Percentiles rank a stretch among this genome's conserved stretches.
These are phyloP conservation scores for Penicillium paneum DNA, from an alignment of 2,329 filamentous ascomycete species.

Conservation along the genomic window DNA sequence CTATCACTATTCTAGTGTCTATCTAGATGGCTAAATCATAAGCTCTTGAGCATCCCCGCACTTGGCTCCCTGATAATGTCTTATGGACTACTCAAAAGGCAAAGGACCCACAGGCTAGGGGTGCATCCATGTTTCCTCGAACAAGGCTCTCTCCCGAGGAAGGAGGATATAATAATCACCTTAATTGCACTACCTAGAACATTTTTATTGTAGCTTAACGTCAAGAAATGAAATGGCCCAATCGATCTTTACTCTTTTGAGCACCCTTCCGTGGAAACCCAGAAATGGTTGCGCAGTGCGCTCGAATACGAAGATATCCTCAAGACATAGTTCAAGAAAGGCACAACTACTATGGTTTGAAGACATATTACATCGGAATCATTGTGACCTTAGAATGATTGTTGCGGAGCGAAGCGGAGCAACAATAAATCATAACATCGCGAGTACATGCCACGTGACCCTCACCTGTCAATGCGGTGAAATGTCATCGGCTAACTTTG, in stretches of 20 bases:
- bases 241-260: not conserved
- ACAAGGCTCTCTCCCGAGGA: not conserved
- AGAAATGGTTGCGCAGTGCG: not conserved
- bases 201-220: not conserved
- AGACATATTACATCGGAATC: not conserved
- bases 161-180: too few relatives aligned
- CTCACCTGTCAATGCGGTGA: too few relatives aligned
- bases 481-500: too few relatives aligned
- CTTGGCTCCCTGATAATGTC: not conserved
- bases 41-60: too few relatives aligned
- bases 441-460: too few relatives aligned
- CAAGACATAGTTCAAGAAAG: rapidly evolving
- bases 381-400: too few relatives aligned
- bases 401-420: too few relatives aligned
- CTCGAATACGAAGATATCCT: not conserved
- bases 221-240: not conserved
- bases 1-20: not conserved
- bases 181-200: not conserved
- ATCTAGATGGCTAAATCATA: not conserved
- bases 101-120: too few relatives aligned
- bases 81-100: not conserved
- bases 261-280: not conserved
- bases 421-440: too few relatives aligned
- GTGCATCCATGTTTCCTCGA: not conserved
- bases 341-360: not conserved